Conservation (phyloP, 208 protist species). For the Giardia duodenalis region DNA sequence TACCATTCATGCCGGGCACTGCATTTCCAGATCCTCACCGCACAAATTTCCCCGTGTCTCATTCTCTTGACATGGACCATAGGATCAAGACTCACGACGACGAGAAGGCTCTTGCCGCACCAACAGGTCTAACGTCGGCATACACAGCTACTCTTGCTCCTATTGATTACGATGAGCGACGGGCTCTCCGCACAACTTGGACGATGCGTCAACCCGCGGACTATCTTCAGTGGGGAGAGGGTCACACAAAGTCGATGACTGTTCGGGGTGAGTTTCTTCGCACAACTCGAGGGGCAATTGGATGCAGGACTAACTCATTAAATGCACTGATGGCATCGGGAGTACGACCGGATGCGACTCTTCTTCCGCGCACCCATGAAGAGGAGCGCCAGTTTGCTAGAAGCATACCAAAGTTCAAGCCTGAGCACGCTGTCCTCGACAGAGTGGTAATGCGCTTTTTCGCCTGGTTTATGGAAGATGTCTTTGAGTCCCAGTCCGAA, state of each 20-base stretch:
- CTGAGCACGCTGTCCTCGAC: constrained; percentile 68
- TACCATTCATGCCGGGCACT: constrained; percentile 43
- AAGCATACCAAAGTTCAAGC: constrained; percentile 28
- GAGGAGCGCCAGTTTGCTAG: neutral
- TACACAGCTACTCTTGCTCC: neutral
- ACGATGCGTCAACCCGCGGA: neutral
- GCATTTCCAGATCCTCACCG: constrained; percentile 29
- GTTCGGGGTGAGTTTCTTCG: neutral
- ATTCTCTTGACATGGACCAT: constrained; percentile 36
- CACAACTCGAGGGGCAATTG: neutral
- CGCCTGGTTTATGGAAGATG: constrained; percentile 71
- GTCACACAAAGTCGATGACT: constrained; percentile 8
- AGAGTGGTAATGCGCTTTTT: constrained; percentile 78
- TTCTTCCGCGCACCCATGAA: neutral
- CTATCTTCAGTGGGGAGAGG: neutral
- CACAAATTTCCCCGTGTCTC: constrained; percentile 39
- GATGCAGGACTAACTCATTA: constrained; percentile 2
- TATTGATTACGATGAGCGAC: neutral
- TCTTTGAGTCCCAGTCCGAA: constrained; percentile 68
- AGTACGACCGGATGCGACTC: neutral
- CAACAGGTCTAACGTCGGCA: neutral
- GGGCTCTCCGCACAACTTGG: neutral
- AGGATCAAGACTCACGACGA: neutral
- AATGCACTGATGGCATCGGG: neutral
- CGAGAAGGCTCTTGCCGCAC: constrained; percentile 20